These are phyloP conservation scores for Nasturtium officinale DNA, from an alignment of 345 rosid species.

Conservation along the genomic window DNA sequence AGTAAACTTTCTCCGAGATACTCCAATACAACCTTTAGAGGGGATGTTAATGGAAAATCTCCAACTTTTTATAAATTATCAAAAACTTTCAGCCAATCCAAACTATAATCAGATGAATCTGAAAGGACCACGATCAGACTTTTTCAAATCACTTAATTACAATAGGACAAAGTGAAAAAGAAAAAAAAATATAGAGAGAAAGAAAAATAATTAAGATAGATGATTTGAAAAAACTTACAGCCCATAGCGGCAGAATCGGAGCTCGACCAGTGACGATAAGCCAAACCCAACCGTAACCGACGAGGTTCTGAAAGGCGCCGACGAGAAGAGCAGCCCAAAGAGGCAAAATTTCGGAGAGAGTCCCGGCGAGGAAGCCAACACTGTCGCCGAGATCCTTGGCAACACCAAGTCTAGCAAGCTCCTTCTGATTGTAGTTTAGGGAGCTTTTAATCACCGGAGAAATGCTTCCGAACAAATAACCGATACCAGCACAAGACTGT, in stretches of 20 bases:
- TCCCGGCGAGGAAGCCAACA: slow-evolving; percentile 95
- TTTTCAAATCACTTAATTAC: background rate
- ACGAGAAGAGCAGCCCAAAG: slow-evolving; percentile 92
- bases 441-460: slow-evolving; percentile 96
- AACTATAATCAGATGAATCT: slow-evolving; percentile 27
- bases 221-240: slow-evolving; percentile 61
- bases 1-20: slow-evolving; percentile 26
- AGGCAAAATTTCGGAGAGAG: slow-evolving; percentile 83
- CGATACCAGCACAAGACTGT: slow-evolving; percentile 92
- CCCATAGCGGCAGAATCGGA: slow-evolving; percentile 88
- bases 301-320: slow-evolving; percentile 84
- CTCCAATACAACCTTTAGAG: slow-evolving; percentile 6
- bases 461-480: slow-evolving; percentile 92
- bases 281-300: slow-evolving; percentile 99
- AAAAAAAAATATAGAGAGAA: background rate
- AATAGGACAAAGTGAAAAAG: background rate
- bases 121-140: slow-evolving; percentile 6
- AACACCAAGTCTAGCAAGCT: slow-evolving; percentile 83
- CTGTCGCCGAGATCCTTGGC: slow-evolving; percentile 98
- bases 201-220: background rate
- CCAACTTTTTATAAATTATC: slow-evolving; percentile 10
- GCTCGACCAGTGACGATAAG: slow-evolving; percentile 73
- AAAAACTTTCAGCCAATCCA: background rate
- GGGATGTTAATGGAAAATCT: background rate
- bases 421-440: slow-evolving; percentile 77